Evolutionary conservation across 2,329 filamentous ascomycete genomes (phyloP).

Genomic region (Alternaria longipes): DNA sequence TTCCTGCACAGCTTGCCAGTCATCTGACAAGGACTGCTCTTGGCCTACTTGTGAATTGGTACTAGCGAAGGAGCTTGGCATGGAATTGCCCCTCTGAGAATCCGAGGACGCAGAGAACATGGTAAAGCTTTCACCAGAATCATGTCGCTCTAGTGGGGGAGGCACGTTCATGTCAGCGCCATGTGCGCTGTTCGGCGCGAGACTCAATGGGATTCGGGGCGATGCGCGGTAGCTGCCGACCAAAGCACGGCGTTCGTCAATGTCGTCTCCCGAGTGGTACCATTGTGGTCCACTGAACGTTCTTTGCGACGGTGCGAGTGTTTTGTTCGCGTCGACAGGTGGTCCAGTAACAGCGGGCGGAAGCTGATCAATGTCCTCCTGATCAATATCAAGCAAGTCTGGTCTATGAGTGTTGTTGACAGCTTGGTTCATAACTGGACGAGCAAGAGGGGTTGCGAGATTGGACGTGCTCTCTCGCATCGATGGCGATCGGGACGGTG

Average conservation of each 20-base stretch:
- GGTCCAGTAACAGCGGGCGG: constrained; percentile 48
- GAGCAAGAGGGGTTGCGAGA: constrained; percentile 64
- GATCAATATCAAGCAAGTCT: constrained; percentile 49
- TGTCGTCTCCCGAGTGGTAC: constrained; percentile 45
- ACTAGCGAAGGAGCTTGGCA: constrained; percentile 61
- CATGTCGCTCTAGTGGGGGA: constrained; percentile 58
- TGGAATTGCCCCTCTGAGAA: constrained; percentile 63
- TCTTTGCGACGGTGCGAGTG: constrained; percentile 22
- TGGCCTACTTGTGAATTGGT: constrained; percentile 37
- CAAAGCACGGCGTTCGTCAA: constrained; percentile 51
- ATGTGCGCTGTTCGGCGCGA: constrained; percentile 55
- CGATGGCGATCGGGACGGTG: constrained; percentile 40
- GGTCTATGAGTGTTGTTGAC: constrained; percentile 16
- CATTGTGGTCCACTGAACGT: constrained; percentile 45
- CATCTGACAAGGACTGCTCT: constrained; percentile 39
- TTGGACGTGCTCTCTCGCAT: constrained; percentile 62
- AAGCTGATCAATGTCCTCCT: constrained; percentile 47
- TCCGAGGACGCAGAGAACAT: constrained; percentile 72
- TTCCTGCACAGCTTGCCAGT: constrained; percentile 36
- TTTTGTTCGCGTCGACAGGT: constrained; percentile 21
- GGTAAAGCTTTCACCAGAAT: constrained; percentile 69
- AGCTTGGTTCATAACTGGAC: constrained; percentile 46
- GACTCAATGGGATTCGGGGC: constrained; percentile 60
- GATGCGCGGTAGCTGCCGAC: constrained; percentile 59
- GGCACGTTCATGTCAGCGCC: constrained; percentile 47